Evolutionary conservation across 1,139 yeast genomes (phyloP), one percentile per base, ranked within the genome.

Genomic region (Yamadazyma trypodendri): DNA sequence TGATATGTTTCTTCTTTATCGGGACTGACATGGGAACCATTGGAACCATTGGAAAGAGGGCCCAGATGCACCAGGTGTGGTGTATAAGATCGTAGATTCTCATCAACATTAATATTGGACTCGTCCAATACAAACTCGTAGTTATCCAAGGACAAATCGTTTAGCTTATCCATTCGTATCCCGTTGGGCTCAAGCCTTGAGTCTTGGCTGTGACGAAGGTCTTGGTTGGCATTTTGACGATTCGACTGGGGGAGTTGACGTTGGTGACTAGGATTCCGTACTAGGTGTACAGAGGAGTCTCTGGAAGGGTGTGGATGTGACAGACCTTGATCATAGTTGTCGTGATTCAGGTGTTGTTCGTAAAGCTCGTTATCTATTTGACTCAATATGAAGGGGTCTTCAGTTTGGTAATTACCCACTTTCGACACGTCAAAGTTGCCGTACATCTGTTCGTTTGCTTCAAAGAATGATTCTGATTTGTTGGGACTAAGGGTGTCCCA

Each of bases 281-380:
- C n/a, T n/a, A n/a, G n/a, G n/a, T n/a, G n/a, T n/a, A n/a, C n/a
- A n/a, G n/a, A n/a, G n/a, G n/a, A n/a, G n/a, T n/a, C n/a, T n/a
- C n/a, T n/a, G n/a, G n/a, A n/a, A n/a, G n/a, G n/a, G n/a, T n/a
- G n/a, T n/a, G n/a, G n/a, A n/a, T n/a, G n/a, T n/a, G n/a, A n/a
- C n/a, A n/a, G 14, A 7, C 24, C 24, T 6, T 32, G 18, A 18
- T 18, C 21, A 18, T 18, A 3, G 20, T 13, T 32, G 29, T 9
- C 18, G 9, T 4, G 9, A 14, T 18, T 14, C 11, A 29, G 7
- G 8, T 29, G 24, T 6, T 37, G 41, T 32, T 35, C 32, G 36
- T 59, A 61, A 24, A 60, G 41, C 35, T 54, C 54, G 9, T 50
- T 49, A 27, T 60, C 62, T 21, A 61, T 41, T 27, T 60, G 65